phyloP scores from a whole-genome alignment of 768 basidiomycete genomes.

The Russula emetica region DNA sequence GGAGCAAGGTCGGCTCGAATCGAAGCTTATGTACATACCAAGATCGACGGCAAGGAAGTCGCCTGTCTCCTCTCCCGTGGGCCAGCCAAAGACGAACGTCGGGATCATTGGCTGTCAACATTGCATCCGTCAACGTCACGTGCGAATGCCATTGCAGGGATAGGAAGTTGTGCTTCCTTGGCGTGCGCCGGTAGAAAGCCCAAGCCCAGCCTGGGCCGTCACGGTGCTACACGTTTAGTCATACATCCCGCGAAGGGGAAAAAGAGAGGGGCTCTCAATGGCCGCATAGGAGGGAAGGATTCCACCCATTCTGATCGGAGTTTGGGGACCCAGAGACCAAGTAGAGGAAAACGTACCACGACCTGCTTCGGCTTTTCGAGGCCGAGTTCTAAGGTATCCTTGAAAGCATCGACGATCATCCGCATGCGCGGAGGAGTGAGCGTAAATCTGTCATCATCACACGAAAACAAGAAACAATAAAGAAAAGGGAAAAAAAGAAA shows the following conservation, averaged over 20 bases:
- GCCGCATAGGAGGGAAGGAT: slow-evolving; percentile 1
- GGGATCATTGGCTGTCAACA: slow-evolving; percentile 91
- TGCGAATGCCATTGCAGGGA: neutral
- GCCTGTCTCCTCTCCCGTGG: slow-evolving; percentile 82
- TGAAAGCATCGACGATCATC: slow-evolving; percentile 95
- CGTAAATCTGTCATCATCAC: slow-evolving; percentile 54
- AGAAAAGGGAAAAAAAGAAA: too few species aligned
- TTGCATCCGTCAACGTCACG: slow-evolving; percentile 9
- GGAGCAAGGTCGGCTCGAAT: slow-evolving; percentile 4
- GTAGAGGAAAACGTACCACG: slow-evolving; percentile 60
- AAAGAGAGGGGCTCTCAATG: neutral
- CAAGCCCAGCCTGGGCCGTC: slow-evolving; percentile 11
- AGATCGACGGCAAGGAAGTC: slow-evolving; percentile 89
- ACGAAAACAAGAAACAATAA: too few species aligned
- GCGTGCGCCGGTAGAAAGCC: neutral
- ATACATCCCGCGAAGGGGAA: neutral
- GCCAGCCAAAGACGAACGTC: slow-evolving; percentile 95
- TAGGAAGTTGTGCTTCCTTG: neutral
- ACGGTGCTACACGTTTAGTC: slow-evolving; percentile 8
- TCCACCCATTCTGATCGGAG: slow-evolving; percentile 2
- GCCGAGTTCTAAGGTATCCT: slow-evolving; percentile 85
- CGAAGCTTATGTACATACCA: slow-evolving; percentile 42
- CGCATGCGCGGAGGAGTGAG: slow-evolving; percentile 89
- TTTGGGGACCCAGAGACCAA: slow-evolving; percentile 5
- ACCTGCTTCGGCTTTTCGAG: slow-evolving; percentile 76